These are phyloP conservation scores for Fusarium haematococcum DNA, from an alignment of 2,329 filamentous ascomycete genomes.

Conservation along the genomic window DNA sequence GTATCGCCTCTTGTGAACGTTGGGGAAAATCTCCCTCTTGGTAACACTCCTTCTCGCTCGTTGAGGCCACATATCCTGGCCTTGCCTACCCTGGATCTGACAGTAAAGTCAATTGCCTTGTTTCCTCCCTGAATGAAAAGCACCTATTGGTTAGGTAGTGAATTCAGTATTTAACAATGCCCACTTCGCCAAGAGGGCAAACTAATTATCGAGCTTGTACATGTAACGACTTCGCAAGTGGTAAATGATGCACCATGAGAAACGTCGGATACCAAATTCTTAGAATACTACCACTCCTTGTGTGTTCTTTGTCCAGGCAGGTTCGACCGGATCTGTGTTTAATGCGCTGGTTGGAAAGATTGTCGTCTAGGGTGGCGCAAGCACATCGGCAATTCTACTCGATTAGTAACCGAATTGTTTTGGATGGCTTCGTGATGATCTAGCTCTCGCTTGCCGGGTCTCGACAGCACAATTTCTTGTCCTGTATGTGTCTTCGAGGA, in stretches of 20 bases:
- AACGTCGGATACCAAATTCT: too few species aligned
- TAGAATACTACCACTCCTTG: neutral
- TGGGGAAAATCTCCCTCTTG: neutral
- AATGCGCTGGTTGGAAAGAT: neutral
- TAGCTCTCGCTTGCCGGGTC: neutral
- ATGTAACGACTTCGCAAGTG: neutral
- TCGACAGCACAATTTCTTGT: neutral
- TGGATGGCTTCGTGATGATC: neutral
- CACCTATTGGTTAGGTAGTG: neutral
- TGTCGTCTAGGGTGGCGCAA: neutral
- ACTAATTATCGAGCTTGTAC: neutral
- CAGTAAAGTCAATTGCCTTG: neutral
- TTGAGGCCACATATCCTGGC: neutral
- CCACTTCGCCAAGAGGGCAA: neutral
- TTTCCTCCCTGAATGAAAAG: neutral
- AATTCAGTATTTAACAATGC: neutral
- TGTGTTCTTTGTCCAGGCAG: neutral
- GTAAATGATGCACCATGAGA: neutral
- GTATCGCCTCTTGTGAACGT: neutral
- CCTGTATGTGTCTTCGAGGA: neutral
- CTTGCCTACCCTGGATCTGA: neutral
- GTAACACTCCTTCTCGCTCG: neutral
- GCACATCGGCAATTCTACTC: neutral
- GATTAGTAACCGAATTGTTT: neutral
- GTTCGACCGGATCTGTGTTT: neutral